Evolutionary conservation across 139 green algal species (phyloP), one percentile per base, ranked within the genome.

Genomic region (Microglena sp.): DNA sequence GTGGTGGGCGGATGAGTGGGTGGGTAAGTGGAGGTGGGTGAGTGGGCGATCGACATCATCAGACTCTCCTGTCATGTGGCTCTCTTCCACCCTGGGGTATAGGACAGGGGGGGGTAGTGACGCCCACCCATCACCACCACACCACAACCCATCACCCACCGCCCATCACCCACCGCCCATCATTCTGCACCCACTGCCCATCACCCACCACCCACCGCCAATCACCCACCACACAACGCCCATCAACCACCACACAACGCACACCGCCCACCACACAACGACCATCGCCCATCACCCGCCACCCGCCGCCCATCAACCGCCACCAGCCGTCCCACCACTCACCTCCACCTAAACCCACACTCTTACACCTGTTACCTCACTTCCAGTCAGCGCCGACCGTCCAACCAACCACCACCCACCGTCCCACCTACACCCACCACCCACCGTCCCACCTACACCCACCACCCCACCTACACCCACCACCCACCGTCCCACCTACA

Each of bases 11-110:
- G 24, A 33, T 64, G 57, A n/a, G 6, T 46, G 57, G 8, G 32
- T 15, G n/a, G n/a, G n/a, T n/a, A n/a, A n/a, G n/a, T n/a, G n/a
- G n/a, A n/a, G n/a, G n/a, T n/a, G n/a, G n/a, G n/a, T n/a, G 33
- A 31, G 11, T 46, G 11, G 30, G 71, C 92, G 92, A 8, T 55
- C 1, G 1, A 90, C 76, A 28, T 89, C 81, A 30, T 92, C 83
- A 1, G 64, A 45, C 68, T 93, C 86, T 0, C 87, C 87, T 4
- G 86, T 92, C 50, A 93, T 65, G 57, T 91, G 83, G 44, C 77
- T 86, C 71, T 94, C 87, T 59, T 94, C 87, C 32, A 92, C 70
- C 68, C 82, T 89, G 74, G 24, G 68, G 2, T 34, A 18, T n/a
- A 11, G 40, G 11, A 50, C 18, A 11, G 18, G 11, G 40, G 40